Evolutionary conservation across 2,329 filamentous ascomycete genomes (phyloP), one percentile per base, ranked within the genome.

Genomic region (Waltergamsia citrina): DNA sequence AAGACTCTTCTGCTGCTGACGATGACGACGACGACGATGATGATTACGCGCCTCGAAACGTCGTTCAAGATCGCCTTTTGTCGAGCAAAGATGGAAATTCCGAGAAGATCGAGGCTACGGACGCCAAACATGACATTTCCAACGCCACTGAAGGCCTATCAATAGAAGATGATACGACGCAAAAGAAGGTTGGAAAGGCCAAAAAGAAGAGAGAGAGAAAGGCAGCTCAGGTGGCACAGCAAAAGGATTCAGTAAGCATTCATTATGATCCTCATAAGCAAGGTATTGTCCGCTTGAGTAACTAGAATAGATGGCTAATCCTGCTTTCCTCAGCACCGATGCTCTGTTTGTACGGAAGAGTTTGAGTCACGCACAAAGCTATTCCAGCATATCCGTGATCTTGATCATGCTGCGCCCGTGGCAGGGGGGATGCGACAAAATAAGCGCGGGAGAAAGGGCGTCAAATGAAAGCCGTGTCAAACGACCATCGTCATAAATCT

Each of bases 331-430:
- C 22, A 63, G 55, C 54, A 67, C 35, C 56, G 43, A 36, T 73
- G 69, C 43, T 48, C 54, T 18, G 53, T 61, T 12, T 75, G 71
- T 43, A 50, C 56, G 3, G 56, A 59, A 37, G 41, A 38, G 1
- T 75, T 73, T 36, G 42, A 72, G 1, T 85, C 81, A 2, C 80
- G 77, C 44, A 81, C 74, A 6, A 78, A 76, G 43, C 57, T 93
- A 14, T 90, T 90, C 52, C 63, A 71, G 34, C 86, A 93, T 53
- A 67, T 92, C 38, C 73, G 75, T 41, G 70, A 78, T 8, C 57
- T 72, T 14, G 61, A 61, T 8, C 84, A 92, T 59, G 81, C 79
- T 6, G 71, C 75, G 20, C 62, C 63, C 3, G 51, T 62, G 18
- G 38, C 35, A 23, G 16, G 41, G 7, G 30, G 4, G 9, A n/a